Percentiles rank a stretch among this genome's conserved stretches.
Evolutionary conservation across 2,329 filamentous ascomycete genomes (phyloP).

Genomic region (Epichloe bromicola): DNA sequence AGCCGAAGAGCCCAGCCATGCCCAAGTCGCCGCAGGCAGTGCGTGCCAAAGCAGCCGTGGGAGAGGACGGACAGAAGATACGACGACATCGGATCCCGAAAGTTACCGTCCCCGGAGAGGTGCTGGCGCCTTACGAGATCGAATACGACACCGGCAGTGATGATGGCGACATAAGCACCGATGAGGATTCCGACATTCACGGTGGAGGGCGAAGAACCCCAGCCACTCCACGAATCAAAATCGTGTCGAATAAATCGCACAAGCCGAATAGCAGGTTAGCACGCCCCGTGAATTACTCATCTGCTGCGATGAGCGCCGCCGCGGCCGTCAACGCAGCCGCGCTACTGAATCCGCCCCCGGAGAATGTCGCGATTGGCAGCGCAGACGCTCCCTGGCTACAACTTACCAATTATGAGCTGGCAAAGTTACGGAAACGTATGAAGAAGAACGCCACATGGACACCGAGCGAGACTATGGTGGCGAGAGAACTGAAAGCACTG

Average conservation of each 20-base stretch:
- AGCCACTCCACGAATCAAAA: slow-evolving; percentile 34
- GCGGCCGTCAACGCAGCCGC: slow-evolving; percentile 28
- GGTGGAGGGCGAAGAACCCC: slow-evolving; percentile 24
- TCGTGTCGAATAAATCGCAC: slow-evolving; percentile 28
- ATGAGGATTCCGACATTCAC: slow-evolving; percentile 33
- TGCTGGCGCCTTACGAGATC: slow-evolving; percentile 51
- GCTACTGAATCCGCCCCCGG: slow-evolving; percentile 43
- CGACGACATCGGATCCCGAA: slow-evolving; percentile 36
- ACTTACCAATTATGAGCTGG: slow-evolving; percentile 51
- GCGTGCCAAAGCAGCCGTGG: slow-evolving; percentile 34
- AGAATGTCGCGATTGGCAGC: slow-evolving; percentile 45
- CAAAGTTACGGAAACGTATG: slow-evolving; percentile 67
- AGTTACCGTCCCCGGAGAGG: slow-evolving; percentile 54
- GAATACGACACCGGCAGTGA: slow-evolving; percentile 47
- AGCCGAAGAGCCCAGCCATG: slow-evolving; percentile 37
- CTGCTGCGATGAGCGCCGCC: slow-evolving; percentile 24
- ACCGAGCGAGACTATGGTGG: slow-evolving; percentile 76
- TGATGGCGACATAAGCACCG: slow-evolving; percentile 39
- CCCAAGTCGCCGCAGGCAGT: slow-evolving; percentile 40
- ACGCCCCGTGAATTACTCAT: slow-evolving; percentile 21
- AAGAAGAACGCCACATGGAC: slow-evolving; percentile 85
- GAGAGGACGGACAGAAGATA: slow-evolving; percentile 32
- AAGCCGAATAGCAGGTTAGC: slow-evolving; percentile 31
- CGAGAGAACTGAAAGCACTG: slow-evolving; percentile 59
- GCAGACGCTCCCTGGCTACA: slow-evolving; percentile 52